A percentile compares a stretch with the other conserved stretches of the same genome.
These are phyloP conservation scores for Xylaria sp. DNA, from an alignment of 2,329 filamentous ascomycete species.

Conservation along the genomic window DNA sequence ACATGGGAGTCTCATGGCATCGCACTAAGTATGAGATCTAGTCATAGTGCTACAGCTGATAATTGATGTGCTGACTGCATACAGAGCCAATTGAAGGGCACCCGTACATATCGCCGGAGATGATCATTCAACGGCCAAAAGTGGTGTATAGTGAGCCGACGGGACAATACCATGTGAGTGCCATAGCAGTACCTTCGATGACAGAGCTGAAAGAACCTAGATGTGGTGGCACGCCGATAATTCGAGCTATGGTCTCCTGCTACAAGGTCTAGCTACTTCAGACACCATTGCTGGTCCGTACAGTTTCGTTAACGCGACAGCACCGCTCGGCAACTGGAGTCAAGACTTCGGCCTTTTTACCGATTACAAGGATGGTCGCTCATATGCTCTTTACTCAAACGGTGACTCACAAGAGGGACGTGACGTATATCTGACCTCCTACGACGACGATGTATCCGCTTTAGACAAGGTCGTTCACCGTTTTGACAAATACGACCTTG, in stretches of 20 bases:
- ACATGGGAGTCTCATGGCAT: conserved; percentile 69
- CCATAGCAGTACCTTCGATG: neutral
- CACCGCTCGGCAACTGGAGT: conserved; percentile 70
- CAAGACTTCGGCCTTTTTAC: conserved; percentile 71
- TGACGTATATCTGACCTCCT: conserved; percentile 67
- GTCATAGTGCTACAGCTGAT: neutral
- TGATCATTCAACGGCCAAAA: conserved; percentile 71
- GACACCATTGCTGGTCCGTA: conserved; percentile 66
- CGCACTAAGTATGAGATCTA: conserved; percentile 59
- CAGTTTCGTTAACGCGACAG: conserved; percentile 62
- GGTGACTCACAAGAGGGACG: conserved; percentile 65
- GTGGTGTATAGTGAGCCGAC: conserved; percentile 67
- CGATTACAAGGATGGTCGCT: conserved; percentile 66
- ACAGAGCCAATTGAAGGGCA: conserved; percentile 64
- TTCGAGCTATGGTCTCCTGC: conserved; percentile 64
- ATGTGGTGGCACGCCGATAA: conserved; percentile 73
- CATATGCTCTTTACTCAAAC: conserved; percentile 69
- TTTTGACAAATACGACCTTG: conserved; percentile 69
- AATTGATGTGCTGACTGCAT: conserved; percentile 21
- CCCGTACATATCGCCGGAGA: conserved; percentile 63
- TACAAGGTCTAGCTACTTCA: conserved; percentile 66
- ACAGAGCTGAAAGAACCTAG: conserved; percentile 29
- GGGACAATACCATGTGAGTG: conserved; percentile 65
- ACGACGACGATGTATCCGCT: conserved; percentile 62
- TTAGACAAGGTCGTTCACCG: conserved; percentile 64